Percentiles rank a stretch among this genome's conserved stretches.
Conservation (phyloP, 768 basidiomycete species). For the Cubamyces sp. region DNA sequence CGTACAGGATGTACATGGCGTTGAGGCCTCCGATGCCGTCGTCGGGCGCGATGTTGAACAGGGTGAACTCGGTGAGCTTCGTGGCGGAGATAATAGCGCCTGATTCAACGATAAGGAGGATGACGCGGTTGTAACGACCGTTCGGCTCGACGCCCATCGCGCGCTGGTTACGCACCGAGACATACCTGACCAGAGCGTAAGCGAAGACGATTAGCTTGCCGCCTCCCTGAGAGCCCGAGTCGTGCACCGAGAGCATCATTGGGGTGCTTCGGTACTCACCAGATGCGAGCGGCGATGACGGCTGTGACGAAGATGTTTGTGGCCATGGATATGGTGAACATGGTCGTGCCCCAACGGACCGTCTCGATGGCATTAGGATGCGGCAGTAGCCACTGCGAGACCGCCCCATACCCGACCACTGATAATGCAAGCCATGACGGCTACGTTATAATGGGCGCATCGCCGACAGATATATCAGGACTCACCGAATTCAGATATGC, state of each 20-base stretch:
- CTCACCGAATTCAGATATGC: conserved; percentile 4
- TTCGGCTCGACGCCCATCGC: background rate
- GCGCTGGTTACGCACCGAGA: background rate
- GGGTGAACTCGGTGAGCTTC: conserved; percentile 22
- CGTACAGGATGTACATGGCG: conserved; percentile 22
- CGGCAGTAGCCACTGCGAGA: conserved; percentile 4
- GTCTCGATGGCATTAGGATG: background rate
- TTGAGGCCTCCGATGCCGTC: conserved; percentile 9
- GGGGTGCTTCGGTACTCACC: background rate
- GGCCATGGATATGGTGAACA: conserved; percentile 15
- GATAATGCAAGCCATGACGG: too few species aligned
- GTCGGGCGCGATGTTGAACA: conserved; percentile 20
- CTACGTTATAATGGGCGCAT: too few species aligned
- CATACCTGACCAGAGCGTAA: background rate
- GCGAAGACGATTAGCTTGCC: background rate
- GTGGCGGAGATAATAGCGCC: conserved; percentile 17
- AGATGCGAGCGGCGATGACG: conserved; percentile 14
- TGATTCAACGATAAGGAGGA: conserved; percentile 21
- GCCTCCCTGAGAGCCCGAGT: too few species aligned
- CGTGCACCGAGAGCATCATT: too few species aligned
- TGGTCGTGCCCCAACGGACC: conserved; percentile 9
- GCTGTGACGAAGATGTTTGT: conserved; percentile 22
- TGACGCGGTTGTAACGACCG: conserved; percentile 10
- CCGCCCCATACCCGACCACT: conserved; percentile 14
- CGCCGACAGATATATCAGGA: background rate